Evolutionary conservation across 768 basidiomycete species (phyloP).

Genomic region (Mycena chlorophos): DNA sequence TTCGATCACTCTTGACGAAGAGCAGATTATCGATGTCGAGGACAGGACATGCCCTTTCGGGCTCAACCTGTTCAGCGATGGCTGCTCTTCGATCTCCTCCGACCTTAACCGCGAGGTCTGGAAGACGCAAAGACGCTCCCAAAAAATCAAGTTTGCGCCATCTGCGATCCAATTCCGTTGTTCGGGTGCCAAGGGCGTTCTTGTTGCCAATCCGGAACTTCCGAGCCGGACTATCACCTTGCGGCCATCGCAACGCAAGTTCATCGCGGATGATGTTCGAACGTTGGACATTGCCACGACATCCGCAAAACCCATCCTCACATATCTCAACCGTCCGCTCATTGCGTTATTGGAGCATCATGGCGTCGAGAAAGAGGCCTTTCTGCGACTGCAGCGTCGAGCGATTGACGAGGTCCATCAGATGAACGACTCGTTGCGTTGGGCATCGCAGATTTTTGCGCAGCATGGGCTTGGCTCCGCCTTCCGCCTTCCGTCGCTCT

Average conservation of each 20-base stretch:
- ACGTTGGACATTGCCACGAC: slow-evolving; percentile 51
- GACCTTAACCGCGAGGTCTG: slow-evolving; percentile 38
- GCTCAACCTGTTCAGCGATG: slow-evolving; percentile 48
- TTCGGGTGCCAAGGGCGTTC: slow-evolving; percentile 50
- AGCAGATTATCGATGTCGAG: slow-evolving; percentile 34
- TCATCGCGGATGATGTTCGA: slow-evolving; percentile 36
- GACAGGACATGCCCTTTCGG: slow-evolving; percentile 32
- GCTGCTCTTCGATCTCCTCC: slow-evolving; percentile 47
- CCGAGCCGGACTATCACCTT: slow-evolving; percentile 37
- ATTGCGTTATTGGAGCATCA: slow-evolving; percentile 51
- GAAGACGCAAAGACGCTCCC: slow-evolving; percentile 32
- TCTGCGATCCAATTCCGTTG: slow-evolving; percentile 48
- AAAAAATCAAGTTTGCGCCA: slow-evolving; percentile 31
- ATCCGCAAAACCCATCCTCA: slow-evolving; percentile 42
- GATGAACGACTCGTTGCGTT: slow-evolving; percentile 33
- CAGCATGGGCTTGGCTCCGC: slow-evolving; percentile 47
- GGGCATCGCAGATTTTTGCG: slow-evolving; percentile 40
- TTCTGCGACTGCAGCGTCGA: slow-evolving; percentile 38
- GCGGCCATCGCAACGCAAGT: slow-evolving; percentile 51
- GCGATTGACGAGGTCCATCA: slow-evolving; percentile 39
- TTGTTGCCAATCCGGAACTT: slow-evolving; percentile 43
- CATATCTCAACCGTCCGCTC: slow-evolving; percentile 49
- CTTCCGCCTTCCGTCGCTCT: slow-evolving; percentile 44
- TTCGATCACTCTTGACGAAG: slow-evolving; percentile 35
- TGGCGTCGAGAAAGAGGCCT: slow-evolving; percentile 33